Evolutionary conservation across 2,329 filamentous ascomycete genomes (phyloP).

Genomic region (Cryphonectria carpinicola): DNA sequence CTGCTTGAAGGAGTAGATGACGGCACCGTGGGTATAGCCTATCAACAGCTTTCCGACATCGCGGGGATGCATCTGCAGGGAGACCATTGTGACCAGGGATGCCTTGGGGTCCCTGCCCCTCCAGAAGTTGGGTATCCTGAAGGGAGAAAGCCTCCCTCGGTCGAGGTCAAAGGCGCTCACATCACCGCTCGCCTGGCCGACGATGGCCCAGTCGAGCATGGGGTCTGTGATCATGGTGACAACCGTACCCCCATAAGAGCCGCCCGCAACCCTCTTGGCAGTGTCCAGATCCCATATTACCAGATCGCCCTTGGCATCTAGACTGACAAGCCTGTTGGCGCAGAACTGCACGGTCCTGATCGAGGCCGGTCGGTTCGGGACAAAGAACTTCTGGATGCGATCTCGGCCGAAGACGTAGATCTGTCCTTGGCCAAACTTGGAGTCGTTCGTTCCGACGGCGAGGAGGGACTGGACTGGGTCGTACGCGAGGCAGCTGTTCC

Average conservation of each 20-base stretch:
- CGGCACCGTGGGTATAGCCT: slow-evolving; percentile 86
- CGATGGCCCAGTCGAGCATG: slow-evolving; percentile 88
- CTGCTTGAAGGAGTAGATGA: slow-evolving; percentile 93
- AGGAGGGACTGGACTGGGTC: slow-evolving; percentile 93
- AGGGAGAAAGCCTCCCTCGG: slow-evolving; percentile 72
- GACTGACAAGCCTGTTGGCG: slow-evolving; percentile 79
- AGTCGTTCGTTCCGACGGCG: slow-evolving; percentile 87
- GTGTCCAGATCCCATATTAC: slow-evolving; percentile 80
- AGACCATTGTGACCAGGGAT: slow-evolving; percentile 66
- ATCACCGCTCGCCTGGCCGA: slow-evolving; percentile 82
- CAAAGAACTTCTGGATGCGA: slow-evolving; percentile 76
- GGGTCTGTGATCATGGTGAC: slow-evolving; percentile 80
- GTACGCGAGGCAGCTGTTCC: slow-evolving; percentile 77
- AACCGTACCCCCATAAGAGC: slow-evolving; percentile 77
- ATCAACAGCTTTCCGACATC: slow-evolving; percentile 92
- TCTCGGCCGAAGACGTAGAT: slow-evolving; percentile 87
- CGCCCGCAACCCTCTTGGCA: slow-evolving; percentile 67
- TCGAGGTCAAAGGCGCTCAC: slow-evolving; percentile 93
- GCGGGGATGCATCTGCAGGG: slow-evolving; percentile 82
- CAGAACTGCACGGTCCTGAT: slow-evolving; percentile 82
- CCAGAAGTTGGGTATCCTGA: slow-evolving; percentile 90
- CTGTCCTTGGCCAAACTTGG: slow-evolving; percentile 81
- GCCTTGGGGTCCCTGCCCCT: slow-evolving; percentile 70
- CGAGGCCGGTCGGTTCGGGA: slow-evolving; percentile 72
- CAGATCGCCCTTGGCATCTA: slow-evolving; percentile 86